Evolutionary conservation across 768 basidiomycete species (phyloP).

Genomic region (Vararia minispora): DNA sequence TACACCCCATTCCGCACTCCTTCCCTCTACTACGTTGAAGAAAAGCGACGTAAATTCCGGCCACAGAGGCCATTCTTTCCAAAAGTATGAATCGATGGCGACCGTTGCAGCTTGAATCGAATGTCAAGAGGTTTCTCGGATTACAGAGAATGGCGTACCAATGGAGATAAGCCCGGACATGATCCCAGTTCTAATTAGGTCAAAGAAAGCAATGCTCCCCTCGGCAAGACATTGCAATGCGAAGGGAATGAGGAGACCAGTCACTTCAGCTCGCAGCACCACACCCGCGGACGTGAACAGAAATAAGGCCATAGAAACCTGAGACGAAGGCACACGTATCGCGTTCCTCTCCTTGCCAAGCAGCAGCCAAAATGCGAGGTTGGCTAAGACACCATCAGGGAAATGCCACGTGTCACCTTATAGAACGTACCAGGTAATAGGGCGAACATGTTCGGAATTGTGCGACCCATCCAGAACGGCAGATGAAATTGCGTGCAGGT

Average conservation of each 20-base stretch:
- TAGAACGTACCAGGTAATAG: conserved; percentile 54
- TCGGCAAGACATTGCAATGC: conserved; percentile 39
- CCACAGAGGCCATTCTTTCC: conserved; percentile 67
- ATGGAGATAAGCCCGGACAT: conserved; percentile 37
- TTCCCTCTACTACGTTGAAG: conserved; percentile 84
- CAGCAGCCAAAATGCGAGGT: conserved; percentile 39
- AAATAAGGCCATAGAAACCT: conserved; percentile 33
- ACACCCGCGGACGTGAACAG: conserved; percentile 58
- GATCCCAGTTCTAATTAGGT: conserved; percentile 39
- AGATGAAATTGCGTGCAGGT: conserved; percentile 82
- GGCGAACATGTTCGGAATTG: conserved; percentile 92
- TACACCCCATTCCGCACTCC: conserved; percentile 89
- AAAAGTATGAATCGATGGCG: conserved; percentile 76
- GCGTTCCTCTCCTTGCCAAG: conserved; percentile 33
- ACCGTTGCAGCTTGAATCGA: conserved; percentile 41
- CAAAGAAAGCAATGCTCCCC: conserved; percentile 30
- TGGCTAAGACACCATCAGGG: conserved; percentile 31
- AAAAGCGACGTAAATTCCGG: conserved; percentile 71
- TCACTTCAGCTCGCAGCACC: conserved; percentile 74
- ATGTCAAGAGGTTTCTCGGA: not conserved
- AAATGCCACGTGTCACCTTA: not conserved
- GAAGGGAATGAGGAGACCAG: conserved; percentile 52
- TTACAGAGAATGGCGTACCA: conserved; percentile 25
- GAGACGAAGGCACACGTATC: conserved; percentile 23
- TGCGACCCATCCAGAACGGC: conserved; percentile 88